Conservation (phyloP, 1,139 yeast species). For the Debaryomycetaceae sp. region DNA sequence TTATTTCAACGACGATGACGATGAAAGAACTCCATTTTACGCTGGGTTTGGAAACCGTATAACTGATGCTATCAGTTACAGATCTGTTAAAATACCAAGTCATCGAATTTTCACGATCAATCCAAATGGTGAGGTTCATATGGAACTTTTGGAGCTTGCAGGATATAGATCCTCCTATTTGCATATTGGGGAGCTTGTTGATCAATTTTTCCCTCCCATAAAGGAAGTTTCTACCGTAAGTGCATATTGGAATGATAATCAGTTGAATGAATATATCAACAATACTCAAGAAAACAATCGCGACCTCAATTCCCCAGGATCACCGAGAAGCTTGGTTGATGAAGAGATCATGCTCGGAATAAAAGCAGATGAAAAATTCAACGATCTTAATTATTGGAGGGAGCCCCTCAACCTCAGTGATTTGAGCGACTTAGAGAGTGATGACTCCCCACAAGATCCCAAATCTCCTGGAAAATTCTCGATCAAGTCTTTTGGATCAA, state of each 20-base stretch:
- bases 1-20: slow-evolving; percentile 34
- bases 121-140: slow-evolving; percentile 94
- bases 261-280: slow-evolving; percentile 32
- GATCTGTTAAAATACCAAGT: slow-evolving; percentile 92
- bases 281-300: slow-evolving; percentile 6
- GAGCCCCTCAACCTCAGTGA: slow-evolving; percentile 72
- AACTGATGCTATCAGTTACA: slow-evolving; percentile 93
- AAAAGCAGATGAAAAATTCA: slow-evolving; percentile 57
- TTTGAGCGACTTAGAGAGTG: slow-evolving; percentile 46
- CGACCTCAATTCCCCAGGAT: slow-evolving; percentile 17
- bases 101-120: slow-evolving; percentile 94
- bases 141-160: slow-evolving; percentile 92
- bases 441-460: slow-evolving; percentile 12
- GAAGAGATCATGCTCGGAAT: slow-evolving; percentile 19
- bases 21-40: slow-evolving; percentile 71
- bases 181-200: slow-evolving; percentile 89
- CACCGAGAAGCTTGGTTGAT: slow-evolving; percentile 20
- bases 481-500: slow-evolving; percentile 10
- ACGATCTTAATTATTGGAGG: slow-evolving; percentile 91
- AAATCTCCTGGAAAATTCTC: slow-evolving; percentile 16
- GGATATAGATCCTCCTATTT: slow-evolving; percentile 89
- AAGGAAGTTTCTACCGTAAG: slow-evolving; percentile 34
- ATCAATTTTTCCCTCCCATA: slow-evolving; percentile 95
- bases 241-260: slow-evolving; percentile 37
- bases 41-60: slow-evolving; percentile 98